Evolutionary conservation across 2,329 filamentous ascomycete genomes (phyloP).

Genomic region (Arthrobotrys pseudoclavata): DNA sequence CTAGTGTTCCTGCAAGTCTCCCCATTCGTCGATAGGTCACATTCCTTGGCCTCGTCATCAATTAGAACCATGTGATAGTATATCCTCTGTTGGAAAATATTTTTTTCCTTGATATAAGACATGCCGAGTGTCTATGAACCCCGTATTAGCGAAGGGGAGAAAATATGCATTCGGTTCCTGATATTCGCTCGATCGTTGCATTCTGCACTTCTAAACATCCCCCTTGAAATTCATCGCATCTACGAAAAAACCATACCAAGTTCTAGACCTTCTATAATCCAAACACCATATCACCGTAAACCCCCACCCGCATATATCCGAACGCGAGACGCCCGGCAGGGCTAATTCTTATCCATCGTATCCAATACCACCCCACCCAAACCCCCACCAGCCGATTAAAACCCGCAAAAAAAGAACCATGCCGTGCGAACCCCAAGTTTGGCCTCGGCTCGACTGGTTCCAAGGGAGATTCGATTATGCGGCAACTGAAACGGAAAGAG

Average conservation of each 20-base stretch:
- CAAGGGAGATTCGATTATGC: slow-evolving; percentile 48
- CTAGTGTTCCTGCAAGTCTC: slow-evolving; percentile 20
- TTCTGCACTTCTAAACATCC: slow-evolving; percentile 25
- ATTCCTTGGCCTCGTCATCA: slow-evolving; percentile 39
- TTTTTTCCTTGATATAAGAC: slow-evolving; percentile 5
- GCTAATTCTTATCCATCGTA: slow-evolving; percentile 9
- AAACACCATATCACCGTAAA: slow-evolving; percentile 16
- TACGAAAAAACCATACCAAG: not conserved
- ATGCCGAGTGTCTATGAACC: not conserved
- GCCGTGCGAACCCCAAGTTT: slow-evolving; percentile 54
- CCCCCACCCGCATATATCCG: slow-evolving; percentile 2
- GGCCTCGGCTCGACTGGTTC: slow-evolving; percentile 55
- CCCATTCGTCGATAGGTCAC: slow-evolving; percentile 27
- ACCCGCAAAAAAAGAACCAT: slow-evolving; percentile 10
- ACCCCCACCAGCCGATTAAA: not conserved
- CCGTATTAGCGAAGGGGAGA: not conserved
- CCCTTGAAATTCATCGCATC: slow-evolving; percentile 13
- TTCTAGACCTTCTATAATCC: slow-evolving; percentile 19
- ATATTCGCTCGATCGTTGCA: slow-evolving; percentile 4
- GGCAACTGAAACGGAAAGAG: slow-evolving; percentile 26
- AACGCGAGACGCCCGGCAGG: not conserved
- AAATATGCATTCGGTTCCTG: not conserved
- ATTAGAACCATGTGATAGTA: slow-evolving; percentile 3
- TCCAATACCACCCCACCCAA: slow-evolving; percentile 6
- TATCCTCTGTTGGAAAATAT: not conserved